Percentiles rank a stretch among this genome's conserved stretches.
phyloP scores from a whole-genome alignment of 164 flowering plant species.

The Macadamia tetraphylla region DNA sequence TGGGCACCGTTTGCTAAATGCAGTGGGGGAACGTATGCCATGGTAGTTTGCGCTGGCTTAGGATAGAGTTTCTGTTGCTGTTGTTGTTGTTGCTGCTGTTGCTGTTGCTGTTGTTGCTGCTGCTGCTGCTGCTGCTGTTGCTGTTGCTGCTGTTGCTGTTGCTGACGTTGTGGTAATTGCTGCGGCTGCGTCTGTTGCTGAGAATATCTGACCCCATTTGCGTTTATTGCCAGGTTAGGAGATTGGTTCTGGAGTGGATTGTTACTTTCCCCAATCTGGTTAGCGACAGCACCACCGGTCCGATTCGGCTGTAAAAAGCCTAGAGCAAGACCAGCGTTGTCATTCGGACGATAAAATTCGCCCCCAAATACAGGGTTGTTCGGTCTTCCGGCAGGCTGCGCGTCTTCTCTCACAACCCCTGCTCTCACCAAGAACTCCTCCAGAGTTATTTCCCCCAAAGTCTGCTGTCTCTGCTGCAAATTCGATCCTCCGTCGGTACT shows the following conservation, averaged over 20 bases:
- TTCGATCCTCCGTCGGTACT: slow-evolving; percentile 12
- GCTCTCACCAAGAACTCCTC: slow-evolving; percentile 79
- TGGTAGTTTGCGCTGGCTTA: background rate
- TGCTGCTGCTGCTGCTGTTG: slow-evolving; percentile 9
- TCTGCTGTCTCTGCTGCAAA: slow-evolving; percentile 54
- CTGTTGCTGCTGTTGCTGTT: slow-evolving; percentile 7
- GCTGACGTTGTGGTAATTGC: background rate
- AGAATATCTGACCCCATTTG: slow-evolving; percentile 42
- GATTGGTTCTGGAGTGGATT: slow-evolving; percentile 32
- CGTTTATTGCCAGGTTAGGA: slow-evolving; percentile 43
- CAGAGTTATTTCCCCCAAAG: slow-evolving; percentile 64
- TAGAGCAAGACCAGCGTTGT: slow-evolving; percentile 30
- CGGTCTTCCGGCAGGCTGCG: slow-evolving; percentile 19
- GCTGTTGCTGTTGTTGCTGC: slow-evolving; percentile 29
- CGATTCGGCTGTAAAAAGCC: slow-evolving; percentile 29
- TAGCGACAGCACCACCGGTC: slow-evolving; percentile 28
- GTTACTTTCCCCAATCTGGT: slow-evolving; percentile 20
- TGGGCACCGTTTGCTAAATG: background rate
- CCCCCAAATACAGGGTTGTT: slow-evolving; percentile 24
- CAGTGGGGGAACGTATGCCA: background rate
- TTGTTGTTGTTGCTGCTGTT: slow-evolving; percentile 19
- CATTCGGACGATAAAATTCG: slow-evolving; percentile 12
- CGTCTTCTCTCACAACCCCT: slow-evolving; percentile 75
- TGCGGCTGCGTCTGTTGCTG: slow-evolving; percentile 16
- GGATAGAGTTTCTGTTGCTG: background rate